phyloP scores from a whole-genome alignment of 345 rosid species.

The Excoecaria agallocha region DNA sequence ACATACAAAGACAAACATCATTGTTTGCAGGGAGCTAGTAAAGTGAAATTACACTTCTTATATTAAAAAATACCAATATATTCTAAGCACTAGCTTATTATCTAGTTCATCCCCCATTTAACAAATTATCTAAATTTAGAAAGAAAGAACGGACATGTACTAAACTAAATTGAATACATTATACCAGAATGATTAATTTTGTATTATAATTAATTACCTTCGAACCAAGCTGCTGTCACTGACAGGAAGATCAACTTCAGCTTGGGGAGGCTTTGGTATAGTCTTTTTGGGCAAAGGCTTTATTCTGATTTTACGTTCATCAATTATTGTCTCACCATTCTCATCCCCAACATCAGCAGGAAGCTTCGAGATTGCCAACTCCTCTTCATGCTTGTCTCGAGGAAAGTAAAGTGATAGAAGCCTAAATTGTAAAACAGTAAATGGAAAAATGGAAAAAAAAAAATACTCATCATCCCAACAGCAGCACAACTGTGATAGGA shows the following conservation, averaged over 20 bases:
- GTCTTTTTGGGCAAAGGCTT: conserved; percentile 81
- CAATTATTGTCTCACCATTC: conserved; percentile 90
- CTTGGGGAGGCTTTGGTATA: conserved; percentile 48
- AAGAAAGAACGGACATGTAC: not conserved
- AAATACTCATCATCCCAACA: not conserved
- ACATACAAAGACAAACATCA: not conserved
- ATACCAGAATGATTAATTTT: not conserved
- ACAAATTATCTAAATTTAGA: not conserved
- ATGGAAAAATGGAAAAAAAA: not conserved
- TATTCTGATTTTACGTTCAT: conserved; percentile 97
- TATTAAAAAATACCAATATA: not conserved
- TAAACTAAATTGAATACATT: not conserved
- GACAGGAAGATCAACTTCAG: conserved; percentile 57
- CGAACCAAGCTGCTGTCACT: conserved; percentile 75
- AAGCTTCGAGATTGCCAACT: conserved; percentile 79
- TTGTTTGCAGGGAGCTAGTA: not conserved
- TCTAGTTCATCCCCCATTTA: not conserved
- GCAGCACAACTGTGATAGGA: not conserved
- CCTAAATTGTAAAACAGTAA: conserved; percentile 41
- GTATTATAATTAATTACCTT: conserved; percentile 51
- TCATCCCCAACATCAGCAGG: conserved; percentile 99
- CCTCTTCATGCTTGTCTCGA: conserved; percentile 92
- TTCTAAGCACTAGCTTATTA: not conserved
- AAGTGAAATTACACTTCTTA: not conserved
- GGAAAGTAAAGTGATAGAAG: conserved; percentile 97